Conservation (phyloP, 2,329 filamentous ascomycete species). For the Ceratocystis harringtonii region DNA sequence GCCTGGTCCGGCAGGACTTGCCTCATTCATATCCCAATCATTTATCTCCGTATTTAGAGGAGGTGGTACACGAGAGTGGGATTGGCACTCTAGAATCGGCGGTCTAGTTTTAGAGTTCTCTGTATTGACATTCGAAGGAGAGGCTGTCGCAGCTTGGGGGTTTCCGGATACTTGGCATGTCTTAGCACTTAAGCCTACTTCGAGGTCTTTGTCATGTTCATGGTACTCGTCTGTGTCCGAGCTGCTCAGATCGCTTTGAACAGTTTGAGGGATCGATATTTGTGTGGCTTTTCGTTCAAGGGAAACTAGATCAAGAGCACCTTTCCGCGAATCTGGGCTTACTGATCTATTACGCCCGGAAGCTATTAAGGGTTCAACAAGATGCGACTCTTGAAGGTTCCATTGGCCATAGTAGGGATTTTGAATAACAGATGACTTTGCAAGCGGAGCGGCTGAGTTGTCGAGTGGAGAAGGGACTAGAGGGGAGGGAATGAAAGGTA, state of each 20-base stretch:
- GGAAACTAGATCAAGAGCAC: not conserved
- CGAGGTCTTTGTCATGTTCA: not conserved
- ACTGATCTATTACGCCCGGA: constrained; percentile 5
- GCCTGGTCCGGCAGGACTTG: not conserved
- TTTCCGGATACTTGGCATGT: not conserved
- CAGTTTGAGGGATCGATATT: not conserved
- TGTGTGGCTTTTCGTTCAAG: not conserved
- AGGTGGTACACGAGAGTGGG: not conserved
- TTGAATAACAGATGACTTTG: not conserved
- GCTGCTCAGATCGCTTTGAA: not conserved
- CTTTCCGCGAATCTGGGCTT: constrained; percentile 4
- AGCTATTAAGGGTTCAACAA: constrained; percentile 9
- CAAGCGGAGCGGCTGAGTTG: not conserved
- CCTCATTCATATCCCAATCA: not conserved
- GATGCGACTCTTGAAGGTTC: constrained; percentile 14
- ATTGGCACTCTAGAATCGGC: not conserved
- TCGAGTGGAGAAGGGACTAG: not conserved
- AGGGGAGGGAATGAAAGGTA: not conserved
- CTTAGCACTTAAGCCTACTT: not conserved
- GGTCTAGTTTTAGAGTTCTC: not conserved
- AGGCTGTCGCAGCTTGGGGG: not conserved
- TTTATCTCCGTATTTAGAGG: not conserved
- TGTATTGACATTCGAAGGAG: not conserved
- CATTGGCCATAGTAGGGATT: constrained; percentile 2
- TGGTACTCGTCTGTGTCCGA: not conserved